Evolutionary conservation across 1,284 basidiomycete genomes (phyloP), one percentile per base, ranked within the genome.

Genomic region (Sanghuangporus baumii): DNA sequence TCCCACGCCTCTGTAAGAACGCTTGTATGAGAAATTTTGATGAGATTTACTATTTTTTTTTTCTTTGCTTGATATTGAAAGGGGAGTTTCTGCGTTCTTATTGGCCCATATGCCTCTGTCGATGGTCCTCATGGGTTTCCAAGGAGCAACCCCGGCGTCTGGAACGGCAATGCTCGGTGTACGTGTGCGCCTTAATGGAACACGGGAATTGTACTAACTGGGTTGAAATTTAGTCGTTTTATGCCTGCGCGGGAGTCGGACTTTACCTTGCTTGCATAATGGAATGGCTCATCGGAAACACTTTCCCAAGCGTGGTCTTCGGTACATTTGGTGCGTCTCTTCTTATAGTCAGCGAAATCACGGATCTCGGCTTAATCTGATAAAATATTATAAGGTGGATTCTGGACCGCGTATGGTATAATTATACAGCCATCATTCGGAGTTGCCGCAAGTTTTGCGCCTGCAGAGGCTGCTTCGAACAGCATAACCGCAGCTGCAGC

Each of bases 231-330:
- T 34, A 68, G 67, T 57, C 66, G 20, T 67, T 67, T 20, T 68
- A 67, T 20, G 67, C 52, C 1, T 66, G 66, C 56, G 67, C 66
- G 18, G 63, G 66, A 8, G 46, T 67, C 14, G 67, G 67, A 51
- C 65, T 68, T 36, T 68, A 63, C 37, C 47, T 67, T 16, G 62
- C 63, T 20, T 64, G 58, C 18, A 66, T 68, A 51, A 57, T 68
- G 51, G 67, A 68, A 60, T 68, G 65, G 65, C 23, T 64, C 5
- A 61, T 66, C 6, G 67, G 67, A 46, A 68, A 68, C 36, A 68
- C 67, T 31, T 68, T 67, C 55, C 66, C 65, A 14, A 62, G 63
- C 51, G 67, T 68, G n/a, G 66, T 68, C 6, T 68, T 68, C 47
- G 65, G 66, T n/a, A 63, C 66, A 18, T 68, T 68, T 52, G 67